These are phyloP conservation scores for Cyclocybe cylindracea DNA, from an alignment of 768 basidiomycete species.

Conservation along the genomic window DNA sequence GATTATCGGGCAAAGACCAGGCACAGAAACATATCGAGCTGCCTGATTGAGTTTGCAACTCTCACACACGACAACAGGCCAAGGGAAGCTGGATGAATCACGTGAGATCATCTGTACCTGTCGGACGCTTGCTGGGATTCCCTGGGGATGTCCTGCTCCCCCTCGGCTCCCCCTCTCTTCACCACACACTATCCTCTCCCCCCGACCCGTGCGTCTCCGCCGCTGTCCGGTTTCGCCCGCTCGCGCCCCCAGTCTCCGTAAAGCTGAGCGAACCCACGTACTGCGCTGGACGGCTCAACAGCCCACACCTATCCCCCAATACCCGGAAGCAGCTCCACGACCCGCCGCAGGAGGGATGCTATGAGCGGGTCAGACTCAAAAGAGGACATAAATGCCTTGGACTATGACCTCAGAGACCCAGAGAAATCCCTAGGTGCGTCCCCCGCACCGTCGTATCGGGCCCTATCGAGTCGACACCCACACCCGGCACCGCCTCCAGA, in stretches of 20 bases:
- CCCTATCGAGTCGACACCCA: conserved; percentile 3
- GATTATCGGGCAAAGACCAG: too few relatives aligned
- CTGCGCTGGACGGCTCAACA: conserved; percentile 26
- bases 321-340: conserved; percentile 19
- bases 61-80: too few relatives aligned
- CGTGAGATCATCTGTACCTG: too few relatives aligned
- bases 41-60: too few relatives aligned
- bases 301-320: conserved; percentile 22
- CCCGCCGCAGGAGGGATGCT: conserved; percentile 33
- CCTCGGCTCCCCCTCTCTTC: background rate
- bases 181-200: background rate
- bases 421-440: conserved; percentile 34
- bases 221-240: background rate
- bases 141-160: too few relatives aligned
- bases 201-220: background rate
- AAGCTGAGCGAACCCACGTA: conserved; percentile 3
- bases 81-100: too few relatives aligned
- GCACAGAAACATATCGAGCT: too few relatives aligned
- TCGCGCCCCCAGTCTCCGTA: background rate
- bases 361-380: conserved; percentile 32
- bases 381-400: conserved; percentile 28
- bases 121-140: too few relatives aligned
- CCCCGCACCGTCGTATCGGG: background rate
- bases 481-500: conserved; percentile 10
- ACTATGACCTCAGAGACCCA: conserved; percentile 24